Conservation (phyloP, 2,329 filamentous ascomycete species). For the Arthrobotrys iridis region DNA sequence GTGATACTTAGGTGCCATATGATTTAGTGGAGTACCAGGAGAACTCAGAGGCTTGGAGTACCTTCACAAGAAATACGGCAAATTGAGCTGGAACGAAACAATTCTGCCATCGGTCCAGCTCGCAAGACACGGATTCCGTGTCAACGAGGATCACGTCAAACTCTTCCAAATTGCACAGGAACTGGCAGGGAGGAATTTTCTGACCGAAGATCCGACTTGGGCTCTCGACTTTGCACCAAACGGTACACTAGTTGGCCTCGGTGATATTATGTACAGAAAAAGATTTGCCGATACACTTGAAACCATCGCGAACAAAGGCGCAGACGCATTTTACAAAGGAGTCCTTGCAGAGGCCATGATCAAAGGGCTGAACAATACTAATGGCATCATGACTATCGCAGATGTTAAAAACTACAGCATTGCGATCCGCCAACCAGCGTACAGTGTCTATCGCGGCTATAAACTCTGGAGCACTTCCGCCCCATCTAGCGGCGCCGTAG, state of each 20-base stretch:
- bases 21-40: constrained; percentile 68
- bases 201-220: constrained; percentile 80
- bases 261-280: constrained; percentile 81
- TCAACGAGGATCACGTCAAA: constrained; percentile 77
- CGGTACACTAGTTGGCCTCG: constrained; percentile 75
- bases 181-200: constrained; percentile 71
- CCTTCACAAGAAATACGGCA: constrained; percentile 65
- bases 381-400: constrained; percentile 85
- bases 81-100: constrained; percentile 75
- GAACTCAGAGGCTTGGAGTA: constrained; percentile 63
- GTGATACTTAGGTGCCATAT: neutral
- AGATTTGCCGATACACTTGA: constrained; percentile 84
- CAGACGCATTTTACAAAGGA: constrained; percentile 78
- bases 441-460: constrained; percentile 76
- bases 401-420: constrained; percentile 80
- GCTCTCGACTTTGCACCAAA: constrained; percentile 88
- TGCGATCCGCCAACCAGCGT: constrained; percentile 71
- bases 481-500: constrained; percentile 81
- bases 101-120: constrained; percentile 78
- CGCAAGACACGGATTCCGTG: constrained; percentile 76
- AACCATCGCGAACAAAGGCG: constrained; percentile 76
- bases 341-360: constrained; percentile 79
- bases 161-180: constrained; percentile 70
- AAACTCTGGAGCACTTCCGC: constrained; percentile 75
- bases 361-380: constrained; percentile 71